phyloP scores from a whole-genome alignment of 176 grass and related monocot genomes.

The Guadua angustifolia region DNA sequence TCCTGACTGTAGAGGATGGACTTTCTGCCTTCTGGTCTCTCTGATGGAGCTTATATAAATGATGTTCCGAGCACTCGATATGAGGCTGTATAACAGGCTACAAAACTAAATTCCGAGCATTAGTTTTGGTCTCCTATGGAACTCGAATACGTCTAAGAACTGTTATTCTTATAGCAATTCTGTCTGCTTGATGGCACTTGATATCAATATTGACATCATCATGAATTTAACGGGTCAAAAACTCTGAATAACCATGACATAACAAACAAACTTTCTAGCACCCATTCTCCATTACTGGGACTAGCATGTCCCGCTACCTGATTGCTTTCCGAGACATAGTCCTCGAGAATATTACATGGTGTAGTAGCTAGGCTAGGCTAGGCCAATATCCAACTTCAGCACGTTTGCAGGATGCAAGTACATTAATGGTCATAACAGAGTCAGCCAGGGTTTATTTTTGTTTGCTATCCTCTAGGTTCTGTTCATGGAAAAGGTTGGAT shows the following conservation, averaged over 20 bases:
- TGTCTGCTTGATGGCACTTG: not conserved
- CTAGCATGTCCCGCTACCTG: not conserved
- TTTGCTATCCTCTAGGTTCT: not conserved
- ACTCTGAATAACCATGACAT: not conserved
- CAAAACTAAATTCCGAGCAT: not conserved
- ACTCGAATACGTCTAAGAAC: not conserved
- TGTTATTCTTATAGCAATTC: not conserved
- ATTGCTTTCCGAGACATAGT: not conserved
- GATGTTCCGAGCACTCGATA: not conserved
- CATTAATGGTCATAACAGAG: not conserved
- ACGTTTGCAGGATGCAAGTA: not conserved
- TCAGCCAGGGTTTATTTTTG: not conserved
- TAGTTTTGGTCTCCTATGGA: not conserved
- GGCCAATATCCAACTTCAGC: constrained; percentile 25
- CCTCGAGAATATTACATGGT: constrained; percentile 1
- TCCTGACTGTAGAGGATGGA: not conserved
- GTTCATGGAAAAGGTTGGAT: constrained; percentile 12
- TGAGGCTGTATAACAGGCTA: not conserved
- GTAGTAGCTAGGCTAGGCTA: not conserved
- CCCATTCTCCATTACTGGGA: not conserved
- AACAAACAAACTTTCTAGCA: not conserved
- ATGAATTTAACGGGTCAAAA: not conserved
- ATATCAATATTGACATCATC: not conserved
- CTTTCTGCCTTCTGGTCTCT: constrained; percentile 9
- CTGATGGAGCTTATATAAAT: constrained; percentile 2